Conservation (phyloP, 1,284 basidiomycete genomes). For the Abortiporus biennis region DNA sequence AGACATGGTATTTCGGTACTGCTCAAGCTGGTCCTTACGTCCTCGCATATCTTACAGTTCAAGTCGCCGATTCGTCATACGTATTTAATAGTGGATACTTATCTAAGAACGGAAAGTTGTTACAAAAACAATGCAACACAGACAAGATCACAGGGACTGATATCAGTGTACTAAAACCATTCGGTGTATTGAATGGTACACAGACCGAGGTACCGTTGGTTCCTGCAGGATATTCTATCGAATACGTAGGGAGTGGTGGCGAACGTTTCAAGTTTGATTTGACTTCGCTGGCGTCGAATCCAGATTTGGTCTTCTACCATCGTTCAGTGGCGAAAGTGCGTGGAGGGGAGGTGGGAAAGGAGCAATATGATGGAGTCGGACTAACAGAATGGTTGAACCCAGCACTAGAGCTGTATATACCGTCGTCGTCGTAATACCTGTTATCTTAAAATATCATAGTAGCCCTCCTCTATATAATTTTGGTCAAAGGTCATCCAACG, state of each 20-base stretch:
- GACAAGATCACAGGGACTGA: conserved; percentile 10
- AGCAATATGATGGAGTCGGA: conserved; percentile 11
- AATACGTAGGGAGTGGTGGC: conserved; percentile 18
- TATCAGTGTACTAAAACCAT: conserved; percentile 15
- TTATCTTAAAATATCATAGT: too few species aligned
- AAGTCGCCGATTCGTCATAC: conserved; percentile 14
- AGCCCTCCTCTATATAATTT: too few species aligned
- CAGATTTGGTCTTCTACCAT: conserved; percentile 18
- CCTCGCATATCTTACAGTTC: conserved; percentile 18
- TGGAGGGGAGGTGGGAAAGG: conserved; percentile 19
- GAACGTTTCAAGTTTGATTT: conserved; percentile 19
- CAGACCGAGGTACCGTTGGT: conserved; percentile 12
- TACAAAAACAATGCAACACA: conserved; percentile 21
- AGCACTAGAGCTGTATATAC: conserved; percentile 14
- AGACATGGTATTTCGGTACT: conserved; percentile 20
- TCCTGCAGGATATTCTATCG: conserved; percentile 18
- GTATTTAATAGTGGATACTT: conserved; percentile 21
- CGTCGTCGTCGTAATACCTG: too few species aligned
- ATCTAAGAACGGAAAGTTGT: conserved; percentile 15
- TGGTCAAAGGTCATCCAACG: too few species aligned
- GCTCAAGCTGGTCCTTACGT: conserved; percentile 21
- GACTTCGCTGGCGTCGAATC: conserved; percentile 14
- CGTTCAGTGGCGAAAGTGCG: conserved; percentile 18
- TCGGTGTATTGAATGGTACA: too few species aligned
- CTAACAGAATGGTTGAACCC: conserved; percentile 24